phyloP scores from a whole-genome alignment of 345 rosid genomes.

The Boechera divaricarpa region DNA sequence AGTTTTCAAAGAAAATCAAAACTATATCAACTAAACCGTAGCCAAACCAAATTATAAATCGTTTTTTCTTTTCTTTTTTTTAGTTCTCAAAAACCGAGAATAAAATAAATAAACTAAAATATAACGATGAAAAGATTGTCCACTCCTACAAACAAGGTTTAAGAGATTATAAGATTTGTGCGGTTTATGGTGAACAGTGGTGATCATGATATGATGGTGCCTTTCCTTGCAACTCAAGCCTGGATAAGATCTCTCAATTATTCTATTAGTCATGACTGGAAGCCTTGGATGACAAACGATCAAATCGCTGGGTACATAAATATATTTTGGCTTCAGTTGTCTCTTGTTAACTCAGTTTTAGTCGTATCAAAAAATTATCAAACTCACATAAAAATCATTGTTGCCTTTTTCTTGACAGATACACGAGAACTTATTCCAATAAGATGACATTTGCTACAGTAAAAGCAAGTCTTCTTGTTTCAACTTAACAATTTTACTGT shows the following conservation, averaged over 20 bases:
- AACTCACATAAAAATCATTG: background rate
- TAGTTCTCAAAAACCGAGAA: no score
- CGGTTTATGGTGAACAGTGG: conserved; percentile 45
- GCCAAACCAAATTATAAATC: no score
- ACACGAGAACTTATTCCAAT: conserved; percentile 55
- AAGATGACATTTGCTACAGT: conserved; percentile 63
- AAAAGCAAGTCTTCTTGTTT: conserved; percentile 49
- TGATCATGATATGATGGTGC: conserved; percentile 55
- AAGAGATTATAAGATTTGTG: background rate
- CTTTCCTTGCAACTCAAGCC: conserved; percentile 59
- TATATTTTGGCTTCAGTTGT: background rate
- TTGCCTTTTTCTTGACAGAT: conserved; percentile 40
- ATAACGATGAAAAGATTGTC: background rate
- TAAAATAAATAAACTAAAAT: no score
- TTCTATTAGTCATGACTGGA: conserved; percentile 57
- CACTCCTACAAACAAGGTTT: background rate
- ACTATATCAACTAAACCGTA: no score
- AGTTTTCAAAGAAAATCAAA: no score
- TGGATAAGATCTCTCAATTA: conserved; percentile 61
- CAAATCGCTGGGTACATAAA: conserved; percentile 49
- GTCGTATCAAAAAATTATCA: background rate
- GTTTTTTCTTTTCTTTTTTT: no score
- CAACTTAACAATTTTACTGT: background rate
- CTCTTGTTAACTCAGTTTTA: background rate
- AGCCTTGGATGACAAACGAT: conserved; percentile 52